These are phyloP conservation scores for Kurtzmaniella natalensis DNA, from an alignment of 1,139 yeast genomes.

Conservation along the genomic window DNA sequence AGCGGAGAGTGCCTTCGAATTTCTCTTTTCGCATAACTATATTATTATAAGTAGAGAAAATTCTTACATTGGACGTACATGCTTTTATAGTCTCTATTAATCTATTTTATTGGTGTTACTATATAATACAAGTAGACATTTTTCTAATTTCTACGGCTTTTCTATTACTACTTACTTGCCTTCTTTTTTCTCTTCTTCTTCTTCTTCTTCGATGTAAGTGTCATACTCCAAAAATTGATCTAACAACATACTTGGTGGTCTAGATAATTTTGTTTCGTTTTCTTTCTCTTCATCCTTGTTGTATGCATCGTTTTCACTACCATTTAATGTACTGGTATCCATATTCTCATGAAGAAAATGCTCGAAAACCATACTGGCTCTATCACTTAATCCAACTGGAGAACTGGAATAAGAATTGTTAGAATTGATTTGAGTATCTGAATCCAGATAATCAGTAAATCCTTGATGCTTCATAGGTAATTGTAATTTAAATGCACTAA, in stretches of 20 bases:
- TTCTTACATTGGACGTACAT: too few relatives aligned
- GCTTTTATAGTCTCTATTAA: too few relatives aligned
- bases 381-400: slow-evolving; percentile 1
- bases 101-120: too few relatives aligned
- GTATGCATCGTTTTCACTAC: background rate
- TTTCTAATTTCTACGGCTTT: too few relatives aligned
- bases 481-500: slow-evolving; percentile 5
- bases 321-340: slow-evolving; percentile 2
- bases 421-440: slow-evolving; percentile 1
- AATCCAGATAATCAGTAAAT: background rate
- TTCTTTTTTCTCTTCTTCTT: too few relatives aligned
- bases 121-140: too few relatives aligned
- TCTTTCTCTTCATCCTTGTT: background rate
- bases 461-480: slow-evolving; percentile 1
- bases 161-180: too few relatives aligned
- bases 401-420: background rate
- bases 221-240: slow-evolving; percentile 20
- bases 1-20: too few relatives aligned
- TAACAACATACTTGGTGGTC: slow-evolving; percentile 31
- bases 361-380: background rate
- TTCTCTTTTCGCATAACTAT: too few relatives aligned
- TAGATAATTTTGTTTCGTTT: slow-evolving; percentile 7
- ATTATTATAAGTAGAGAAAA: too few relatives aligned
- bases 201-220: too few relatives aligned
- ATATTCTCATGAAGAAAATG: slow-evolving; percentile 2